Conservation (phyloP, 345 rosid genomes). For the Syzygium jambos region DNA sequence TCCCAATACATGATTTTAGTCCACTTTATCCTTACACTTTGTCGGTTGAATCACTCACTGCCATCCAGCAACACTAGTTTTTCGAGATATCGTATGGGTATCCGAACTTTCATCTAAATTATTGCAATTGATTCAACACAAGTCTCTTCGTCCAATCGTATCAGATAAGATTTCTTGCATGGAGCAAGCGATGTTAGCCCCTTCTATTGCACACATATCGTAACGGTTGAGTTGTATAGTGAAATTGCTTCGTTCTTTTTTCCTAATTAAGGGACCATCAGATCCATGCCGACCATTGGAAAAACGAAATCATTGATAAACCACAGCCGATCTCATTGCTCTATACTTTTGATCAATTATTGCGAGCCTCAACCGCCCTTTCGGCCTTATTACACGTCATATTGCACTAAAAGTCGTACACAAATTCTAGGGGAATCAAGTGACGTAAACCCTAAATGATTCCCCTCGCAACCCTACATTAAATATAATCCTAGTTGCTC, state of each 20-base stretch:
- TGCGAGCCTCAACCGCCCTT: background rate
- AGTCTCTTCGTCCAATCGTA: background rate
- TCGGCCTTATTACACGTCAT: background rate
- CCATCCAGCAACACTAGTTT: background rate
- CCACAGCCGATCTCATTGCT: background rate
- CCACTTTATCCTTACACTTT: background rate
- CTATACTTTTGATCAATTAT: background rate
- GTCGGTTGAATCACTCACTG: background rate
- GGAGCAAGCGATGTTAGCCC: background rate
- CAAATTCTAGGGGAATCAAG: background rate
- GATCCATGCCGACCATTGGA: background rate
- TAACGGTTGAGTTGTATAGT: background rate
- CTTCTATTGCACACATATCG: background rate
- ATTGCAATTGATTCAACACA: background rate
- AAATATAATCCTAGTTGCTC: background rate
- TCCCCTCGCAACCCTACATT: background rate
- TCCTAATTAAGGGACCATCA: background rate
- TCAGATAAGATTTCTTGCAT: background rate
- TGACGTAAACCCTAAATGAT: background rate
- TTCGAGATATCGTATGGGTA: background rate
- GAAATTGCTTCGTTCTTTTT: background rate
- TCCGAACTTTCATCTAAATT: background rate
- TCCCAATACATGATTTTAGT: background rate
- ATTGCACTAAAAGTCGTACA: background rate
- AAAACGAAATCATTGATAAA: background rate